Base-by-base conservation (phyloP, 2,329 filamentous ascomycete species). In the Nemania sp. region DNA sequence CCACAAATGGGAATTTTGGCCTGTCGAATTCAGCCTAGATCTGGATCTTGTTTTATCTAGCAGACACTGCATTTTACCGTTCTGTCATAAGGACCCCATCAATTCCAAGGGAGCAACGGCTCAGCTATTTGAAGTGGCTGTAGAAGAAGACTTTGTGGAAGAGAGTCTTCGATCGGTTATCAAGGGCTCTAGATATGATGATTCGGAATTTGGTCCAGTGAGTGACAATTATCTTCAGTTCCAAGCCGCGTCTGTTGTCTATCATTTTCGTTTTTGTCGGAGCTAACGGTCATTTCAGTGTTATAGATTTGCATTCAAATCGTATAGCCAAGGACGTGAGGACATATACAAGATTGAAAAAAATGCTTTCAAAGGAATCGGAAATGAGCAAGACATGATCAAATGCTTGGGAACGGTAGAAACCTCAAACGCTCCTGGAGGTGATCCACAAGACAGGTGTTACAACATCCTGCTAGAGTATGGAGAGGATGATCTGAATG, bases 281-380 rank as follows among this genome's bases (percentile, higher is more conserved):
- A 15, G 6, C 24, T 43, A 37, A 46, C 11, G 6, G 9, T 37
- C 14, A 5, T 6, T 26, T 14, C 22, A 60, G 57, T 60, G 57
- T 49, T 60, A 60, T 42, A 43, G 45, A 34, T 60, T 60, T 20
- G 54, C 57, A 5, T 24, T 60, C 17, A 60, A 60, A 33, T 50
- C 54, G 3, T 60, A 55, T 23, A 53, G 45, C 2, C 6, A 49
- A 22, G 41, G 51, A 11, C 33, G 39, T 2, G 3, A 28, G 3
- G 45, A 54, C 14, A 53, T 56, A 17, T 60, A 57, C 22, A 43
- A 57, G 6, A 55, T 33, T 36, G 57, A 60, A 43, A 55, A 30
- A 20, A 36, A 51, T 26, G 40, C 39, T 9, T 51, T 51, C 40
- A 37, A 44, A 2, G 31, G 20, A 7, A 37, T 51, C 9, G 12